Evolutionary conservation across 2,329 filamentous ascomycete genomes (phyloP).

Genomic region (Pseudocercospora crystallina): DNA sequence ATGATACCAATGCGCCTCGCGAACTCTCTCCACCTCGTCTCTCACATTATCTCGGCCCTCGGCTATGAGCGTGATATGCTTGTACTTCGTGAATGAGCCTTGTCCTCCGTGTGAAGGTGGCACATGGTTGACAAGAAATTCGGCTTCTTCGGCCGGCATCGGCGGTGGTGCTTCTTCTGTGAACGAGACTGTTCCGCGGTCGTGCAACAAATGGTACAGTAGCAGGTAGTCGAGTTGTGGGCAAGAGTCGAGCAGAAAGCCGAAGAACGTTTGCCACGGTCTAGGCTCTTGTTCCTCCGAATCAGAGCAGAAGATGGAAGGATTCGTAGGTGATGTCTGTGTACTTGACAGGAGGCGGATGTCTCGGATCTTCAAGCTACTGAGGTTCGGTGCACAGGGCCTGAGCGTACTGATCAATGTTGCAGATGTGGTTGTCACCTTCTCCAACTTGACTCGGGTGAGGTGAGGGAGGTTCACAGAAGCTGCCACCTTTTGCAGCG

Average conservation of each 20-base stretch:
- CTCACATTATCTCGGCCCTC: conserved; percentile 19
- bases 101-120: conserved; percentile 14
- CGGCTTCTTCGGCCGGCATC: conserved; percentile 12
- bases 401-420: conserved; percentile 24
- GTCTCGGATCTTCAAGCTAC: conserved; percentile 33
- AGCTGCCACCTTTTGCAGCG: conserved; percentile 18
- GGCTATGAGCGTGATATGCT: conserved; percentile 27
- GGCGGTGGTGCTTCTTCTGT: conserved; percentile 16
- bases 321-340: conserved; percentile 11
- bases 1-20: conserved; percentile 31
- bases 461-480: conserved; percentile 20
- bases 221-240: conserved; percentile 28
- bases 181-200: conserved; percentile 28
- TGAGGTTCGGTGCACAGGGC: conserved; percentile 21
- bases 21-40: conserved; percentile 18
- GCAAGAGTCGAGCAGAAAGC: conserved; percentile 23
- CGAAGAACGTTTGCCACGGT: conserved; percentile 30
- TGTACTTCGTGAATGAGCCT: conserved; percentile 23
- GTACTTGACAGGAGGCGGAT: conserved; percentile 27
- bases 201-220: conserved; percentile 30
- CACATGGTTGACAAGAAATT: conserved; percentile 19
- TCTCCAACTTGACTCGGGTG: conserved; percentile 33
- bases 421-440: conserved; percentile 25
- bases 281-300: conserved; percentile 9
- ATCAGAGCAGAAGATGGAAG: conserved; percentile 7